Conservation (phyloP, 129 eudicot genomes). For the Calendula officinalis region DNA sequence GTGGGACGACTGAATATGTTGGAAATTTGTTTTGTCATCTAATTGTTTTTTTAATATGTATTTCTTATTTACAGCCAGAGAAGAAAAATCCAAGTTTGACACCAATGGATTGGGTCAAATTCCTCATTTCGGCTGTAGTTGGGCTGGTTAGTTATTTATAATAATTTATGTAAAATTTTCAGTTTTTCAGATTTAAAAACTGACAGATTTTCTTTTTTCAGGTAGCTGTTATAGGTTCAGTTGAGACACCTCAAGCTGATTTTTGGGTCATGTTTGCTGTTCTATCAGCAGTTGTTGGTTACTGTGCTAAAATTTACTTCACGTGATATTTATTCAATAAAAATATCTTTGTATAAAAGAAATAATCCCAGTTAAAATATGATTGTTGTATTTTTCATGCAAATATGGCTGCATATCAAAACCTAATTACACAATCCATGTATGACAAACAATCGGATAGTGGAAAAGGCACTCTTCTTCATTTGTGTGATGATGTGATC, state of each 20-base stretch:
- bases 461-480: constrained; percentile 96
- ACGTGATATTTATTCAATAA: constrained; percentile 42
- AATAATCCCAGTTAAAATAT: neutral
- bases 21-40: too few relatives aligned
- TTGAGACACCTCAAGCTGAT: constrained; percentile 41
- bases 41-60: too few relatives aligned
- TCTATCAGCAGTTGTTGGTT: constrained; percentile 82
- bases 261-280: constrained; percentile 86
- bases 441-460: constrained; percentile 93
- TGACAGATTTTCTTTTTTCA: constrained; percentile 22
- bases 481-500: constrained; percentile 90
- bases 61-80: too few relatives aligned
- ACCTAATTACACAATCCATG: constrained; percentile 86
- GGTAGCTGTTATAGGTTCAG: constrained; percentile 64
- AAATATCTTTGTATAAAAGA: neutral
- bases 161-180: neutral
- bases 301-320: constrained; percentile 85
- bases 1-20: too few relatives aligned
- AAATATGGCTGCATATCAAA: constrained; percentile 76
- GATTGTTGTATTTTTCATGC: constrained; percentile 63
- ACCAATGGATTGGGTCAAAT: constrained; percentile 94
- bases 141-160: constrained; percentile 64
- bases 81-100: constrained; percentile 64
- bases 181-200: neutral
- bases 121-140: constrained; percentile 73